Conservation (phyloP, 1,284 basidiomycete species). For the Peniophora sp. region DNA sequence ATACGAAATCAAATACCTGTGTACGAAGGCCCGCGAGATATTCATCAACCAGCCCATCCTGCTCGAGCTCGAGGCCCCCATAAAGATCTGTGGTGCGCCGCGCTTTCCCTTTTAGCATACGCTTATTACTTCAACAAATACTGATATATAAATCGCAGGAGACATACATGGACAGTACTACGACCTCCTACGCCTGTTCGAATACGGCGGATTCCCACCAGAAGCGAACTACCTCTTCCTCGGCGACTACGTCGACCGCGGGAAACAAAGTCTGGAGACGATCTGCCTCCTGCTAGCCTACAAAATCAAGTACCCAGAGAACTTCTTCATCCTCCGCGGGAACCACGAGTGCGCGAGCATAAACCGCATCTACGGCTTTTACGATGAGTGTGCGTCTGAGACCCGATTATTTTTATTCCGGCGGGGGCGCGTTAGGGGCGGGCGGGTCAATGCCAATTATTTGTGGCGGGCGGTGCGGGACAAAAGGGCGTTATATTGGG, state of each 20-base stretch:
- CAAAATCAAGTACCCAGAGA: constrained; percentile 99
- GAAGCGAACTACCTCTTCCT: constrained; percentile 96
- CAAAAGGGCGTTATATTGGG: too few relatives aligned
- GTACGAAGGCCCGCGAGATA: constrained; percentile 91
- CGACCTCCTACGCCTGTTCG: constrained; percentile 88
- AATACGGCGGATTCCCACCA: constrained; percentile 93
- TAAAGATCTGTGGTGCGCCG: constrained; percentile 91
- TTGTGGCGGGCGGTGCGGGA: too few relatives aligned
- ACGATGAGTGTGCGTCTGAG: constrained; percentile 80
- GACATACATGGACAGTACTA: constrained; percentile 97
- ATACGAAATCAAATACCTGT: constrained; percentile 94
- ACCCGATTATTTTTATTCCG: constrained; percentile 3
- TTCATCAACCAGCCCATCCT: constrained; percentile 95
- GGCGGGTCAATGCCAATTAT: too few relatives aligned
- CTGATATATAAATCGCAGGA: constrained; percentile 51
- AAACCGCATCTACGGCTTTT: constrained; percentile 95
- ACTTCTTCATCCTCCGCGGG: constrained; percentile 92
- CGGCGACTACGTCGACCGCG: constrained; percentile 92
- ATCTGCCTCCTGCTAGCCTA: constrained; percentile 88
- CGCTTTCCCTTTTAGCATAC: constrained; percentile 3
- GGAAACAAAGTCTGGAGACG: constrained; percentile 91
- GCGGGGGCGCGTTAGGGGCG: neutral
- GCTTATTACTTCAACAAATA: neutral
- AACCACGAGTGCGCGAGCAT: constrained; percentile 95
- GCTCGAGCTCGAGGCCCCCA: constrained; percentile 90